phyloP scores from a whole-genome alignment of 805 yeast species.

The Brettanomyces custersianus region DNA sequence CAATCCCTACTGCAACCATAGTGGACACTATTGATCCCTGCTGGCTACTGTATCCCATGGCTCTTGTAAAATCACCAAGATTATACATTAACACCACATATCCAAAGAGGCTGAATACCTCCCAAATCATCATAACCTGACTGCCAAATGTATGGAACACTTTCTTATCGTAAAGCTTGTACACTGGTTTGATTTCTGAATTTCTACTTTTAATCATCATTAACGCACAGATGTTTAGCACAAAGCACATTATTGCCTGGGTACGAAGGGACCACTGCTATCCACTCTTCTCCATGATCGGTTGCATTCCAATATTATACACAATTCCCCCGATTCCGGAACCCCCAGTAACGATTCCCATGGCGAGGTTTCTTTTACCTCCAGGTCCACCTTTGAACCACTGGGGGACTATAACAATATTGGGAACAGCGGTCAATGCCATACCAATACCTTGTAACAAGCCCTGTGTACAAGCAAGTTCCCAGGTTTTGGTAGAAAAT shows the following conservation, averaged over 20 bases:
- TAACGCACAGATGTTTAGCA: slow-evolving; percentile 26
- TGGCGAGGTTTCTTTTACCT: slow-evolving; percentile 47
- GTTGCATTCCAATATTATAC: slow-evolving; percentile 40
- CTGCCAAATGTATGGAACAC: slow-evolving; percentile 32
- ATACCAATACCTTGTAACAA: slow-evolving; percentile 50
- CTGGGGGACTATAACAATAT: slow-evolving; percentile 51
- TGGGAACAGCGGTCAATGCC: slow-evolving; percentile 51
- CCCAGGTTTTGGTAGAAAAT: slow-evolving; percentile 51
- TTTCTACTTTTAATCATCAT: slow-evolving; percentile 30
- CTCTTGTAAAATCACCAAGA: slow-evolving; percentile 48
- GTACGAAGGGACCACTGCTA: slow-evolving; percentile 44
- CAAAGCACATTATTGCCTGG: slow-evolving; percentile 32
- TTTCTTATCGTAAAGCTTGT: slow-evolving; percentile 30
- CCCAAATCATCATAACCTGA: slow-evolving; percentile 26
- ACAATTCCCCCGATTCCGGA: slow-evolving; percentile 49
- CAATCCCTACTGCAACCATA: slow-evolving; percentile 49
- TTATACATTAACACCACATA: slow-evolving; percentile 52
- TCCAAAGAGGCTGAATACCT: slow-evolving; percentile 45
- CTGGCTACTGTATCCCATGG: slow-evolving; percentile 45
- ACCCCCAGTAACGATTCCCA: slow-evolving; percentile 40
- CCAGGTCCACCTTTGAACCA: slow-evolving; percentile 40
- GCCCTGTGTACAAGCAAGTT: slow-evolving; percentile 61
- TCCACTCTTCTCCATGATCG: slow-evolving; percentile 26
- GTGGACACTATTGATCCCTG: slow-evolving; percentile 54
- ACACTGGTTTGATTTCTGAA: slow-evolving; percentile 25